phyloP scores from a whole-genome alignment of 176 grass and related monocot species.

The Pharus latifolius region DNA sequence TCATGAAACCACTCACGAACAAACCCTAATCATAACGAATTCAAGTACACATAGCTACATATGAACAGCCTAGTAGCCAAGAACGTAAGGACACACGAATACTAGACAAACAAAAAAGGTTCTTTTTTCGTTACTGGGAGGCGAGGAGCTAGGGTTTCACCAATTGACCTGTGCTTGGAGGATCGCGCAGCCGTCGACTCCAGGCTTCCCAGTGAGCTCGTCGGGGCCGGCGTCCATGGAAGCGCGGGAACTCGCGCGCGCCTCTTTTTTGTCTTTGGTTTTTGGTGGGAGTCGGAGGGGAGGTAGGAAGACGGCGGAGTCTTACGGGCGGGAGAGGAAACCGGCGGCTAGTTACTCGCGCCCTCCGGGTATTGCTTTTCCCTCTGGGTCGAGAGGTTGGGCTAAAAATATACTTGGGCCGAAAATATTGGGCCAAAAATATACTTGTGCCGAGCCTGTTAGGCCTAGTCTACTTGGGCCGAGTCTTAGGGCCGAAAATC shows the following conservation, averaged over 20 bases:
- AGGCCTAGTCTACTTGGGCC: too few relatives aligned
- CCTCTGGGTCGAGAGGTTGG: not conserved
- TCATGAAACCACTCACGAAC: too few relatives aligned
- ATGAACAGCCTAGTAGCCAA: not conserved
- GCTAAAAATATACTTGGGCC: too few relatives aligned
- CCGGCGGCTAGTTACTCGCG: not conserved
- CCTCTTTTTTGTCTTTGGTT: not conserved
- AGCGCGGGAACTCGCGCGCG: not conserved
- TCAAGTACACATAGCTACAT: too few relatives aligned
- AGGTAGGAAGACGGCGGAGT: conserved; percentile 13
- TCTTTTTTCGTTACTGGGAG: not conserved
- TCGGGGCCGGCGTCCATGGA: not conserved
- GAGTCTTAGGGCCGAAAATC: too few relatives aligned
- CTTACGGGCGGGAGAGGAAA: not conserved
- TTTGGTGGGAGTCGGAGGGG: not conserved
- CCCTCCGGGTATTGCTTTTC: not conserved
- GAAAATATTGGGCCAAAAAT: too few relatives aligned
- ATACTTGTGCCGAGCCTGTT: too few relatives aligned
- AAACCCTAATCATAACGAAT: not conserved
- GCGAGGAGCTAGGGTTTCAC: conserved; percentile 3
- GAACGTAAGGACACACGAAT: not conserved
- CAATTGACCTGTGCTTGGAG: not conserved
- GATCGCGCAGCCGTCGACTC: not conserved
- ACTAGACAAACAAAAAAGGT: not conserved
- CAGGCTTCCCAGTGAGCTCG: not conserved